Conservation (phyloP, 2,329 filamentous ascomycete species). For the Tolypocladium capitatum region DNA sequence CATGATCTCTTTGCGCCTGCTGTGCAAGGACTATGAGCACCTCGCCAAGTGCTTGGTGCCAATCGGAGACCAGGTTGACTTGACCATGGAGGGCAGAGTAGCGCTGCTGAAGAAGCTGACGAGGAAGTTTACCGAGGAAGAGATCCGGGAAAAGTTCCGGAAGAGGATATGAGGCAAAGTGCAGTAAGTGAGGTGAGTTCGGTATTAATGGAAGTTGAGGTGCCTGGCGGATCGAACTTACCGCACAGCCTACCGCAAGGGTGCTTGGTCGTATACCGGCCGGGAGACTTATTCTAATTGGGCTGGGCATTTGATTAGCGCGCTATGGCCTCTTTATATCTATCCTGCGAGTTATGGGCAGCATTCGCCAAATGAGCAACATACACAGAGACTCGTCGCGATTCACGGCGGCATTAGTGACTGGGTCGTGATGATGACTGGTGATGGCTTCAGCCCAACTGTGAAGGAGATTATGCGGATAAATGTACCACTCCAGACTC, state of each 20-base stretch:
- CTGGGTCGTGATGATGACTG: no score
- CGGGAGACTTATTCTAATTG: not conserved
- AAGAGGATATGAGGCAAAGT: not conserved
- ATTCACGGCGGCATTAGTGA: no score
- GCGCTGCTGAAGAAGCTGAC: conserved; percentile 53
- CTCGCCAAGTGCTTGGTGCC: conserved; percentile 61
- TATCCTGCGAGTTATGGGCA: not conserved
- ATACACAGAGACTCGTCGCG: no score
- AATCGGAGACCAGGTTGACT: conserved; percentile 54
- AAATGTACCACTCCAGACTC: not conserved
- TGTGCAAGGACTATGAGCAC: conserved; percentile 58
- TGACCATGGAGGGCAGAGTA: conserved; percentile 51
- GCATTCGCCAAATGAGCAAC: no score
- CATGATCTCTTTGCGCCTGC: conserved; percentile 55
- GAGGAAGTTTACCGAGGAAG: conserved; percentile 49
- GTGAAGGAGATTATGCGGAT: no score
- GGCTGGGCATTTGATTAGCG: not conserved
- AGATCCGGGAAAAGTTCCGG: conserved; percentile 45
- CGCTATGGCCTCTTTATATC: not conserved
- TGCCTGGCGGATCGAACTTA: not conserved
- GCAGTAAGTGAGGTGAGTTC: not conserved
- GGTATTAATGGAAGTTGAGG: not conserved
- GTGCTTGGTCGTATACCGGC: no score
- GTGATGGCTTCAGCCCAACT: no score
- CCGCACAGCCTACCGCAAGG: no score